Evolutionary conservation across 805 yeast species (phyloP).

Genomic region (Kluyveromyces lactis): DNA sequence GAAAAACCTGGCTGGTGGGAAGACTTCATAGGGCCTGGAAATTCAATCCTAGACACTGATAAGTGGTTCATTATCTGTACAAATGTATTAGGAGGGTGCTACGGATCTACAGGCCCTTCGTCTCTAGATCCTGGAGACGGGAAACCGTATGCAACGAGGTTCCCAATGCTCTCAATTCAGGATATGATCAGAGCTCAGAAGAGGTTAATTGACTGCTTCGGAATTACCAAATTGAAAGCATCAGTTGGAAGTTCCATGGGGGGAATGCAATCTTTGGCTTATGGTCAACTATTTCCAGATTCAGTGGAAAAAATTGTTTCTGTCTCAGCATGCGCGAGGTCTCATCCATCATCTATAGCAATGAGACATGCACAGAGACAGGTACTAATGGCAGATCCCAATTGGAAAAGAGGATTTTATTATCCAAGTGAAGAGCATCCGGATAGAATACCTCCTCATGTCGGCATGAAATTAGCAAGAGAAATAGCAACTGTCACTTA

Average conservation of each 20-base stretch:
- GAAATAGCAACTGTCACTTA: constrained; percentile 92
- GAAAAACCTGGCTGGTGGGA: constrained; percentile 92
- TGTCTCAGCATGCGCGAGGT: constrained; percentile 89
- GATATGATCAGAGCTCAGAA: constrained; percentile 92
- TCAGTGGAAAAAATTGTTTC: constrained; percentile 64
- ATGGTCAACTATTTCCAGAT: constrained; percentile 74
- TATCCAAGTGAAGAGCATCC: constrained; percentile 39
- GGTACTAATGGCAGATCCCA: constrained; percentile 88
- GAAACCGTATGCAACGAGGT: constrained; percentile 71
- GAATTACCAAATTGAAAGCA: constrained; percentile 59
- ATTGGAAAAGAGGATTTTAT: constrained; percentile 88
- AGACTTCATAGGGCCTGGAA: constrained; percentile 78
- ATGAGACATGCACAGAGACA: constrained; percentile 90
- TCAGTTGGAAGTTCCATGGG: constrained; percentile 92
- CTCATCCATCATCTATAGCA: constrained; percentile 91
- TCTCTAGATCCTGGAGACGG: constrained; percentile 63
- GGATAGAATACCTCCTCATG: constrained; percentile 71
- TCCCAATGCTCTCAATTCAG: constrained; percentile 76
- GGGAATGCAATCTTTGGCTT: constrained; percentile 96
- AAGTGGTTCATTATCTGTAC: constrained; percentile 81
- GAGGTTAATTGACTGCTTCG: constrained; percentile 52
- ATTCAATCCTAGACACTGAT: constrained; percentile 63
- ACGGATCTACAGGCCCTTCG: constrained; percentile 91
- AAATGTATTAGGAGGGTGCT: constrained; percentile 90
- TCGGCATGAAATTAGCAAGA: constrained; percentile 89